Evolutionary conservation across 2,329 filamentous ascomycete genomes (phyloP), one percentile per base, ranked within the genome.

Genomic region (Microsporum canis): DNA sequence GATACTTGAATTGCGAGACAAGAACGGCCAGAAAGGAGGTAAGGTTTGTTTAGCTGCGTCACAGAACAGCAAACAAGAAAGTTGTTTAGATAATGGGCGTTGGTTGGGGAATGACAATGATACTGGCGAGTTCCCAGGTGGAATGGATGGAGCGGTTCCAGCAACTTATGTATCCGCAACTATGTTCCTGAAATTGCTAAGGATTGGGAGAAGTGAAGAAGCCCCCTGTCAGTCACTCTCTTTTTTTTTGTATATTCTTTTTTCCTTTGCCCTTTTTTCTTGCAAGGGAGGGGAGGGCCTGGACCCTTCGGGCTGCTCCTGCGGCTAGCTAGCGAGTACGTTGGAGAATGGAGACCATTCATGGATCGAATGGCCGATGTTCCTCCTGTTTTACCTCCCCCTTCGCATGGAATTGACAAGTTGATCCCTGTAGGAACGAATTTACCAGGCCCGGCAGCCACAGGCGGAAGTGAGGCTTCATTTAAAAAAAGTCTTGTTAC

Each of bases 111-210:
- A 36, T 31, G 27, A n/a, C 49, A n/a, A 53, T 29, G 23, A 29
- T 31, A 29, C 29, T 27, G 51, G 33, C n/a, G 45, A 51, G 45
- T 10, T 12, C 27, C 17, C 45, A n/a, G 31, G 31, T 17, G 49
- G 49, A 17, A 34, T 34, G 29, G 33, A 55, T 36, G 51, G 51
- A 55, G 51, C 51, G 51, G 51, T 36, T 55, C 51, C 51, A 55
- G 51, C 51, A 55, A 51, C 31, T 55, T 55, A 55, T 36, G 33
- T 55, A 55, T 36, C 31, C 33, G 51, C 29, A 55, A 36, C 51
- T 55, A 55, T 55, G 51, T 55, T 55, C 51, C 51, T 55, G 51
- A 55, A 55, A 55, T 55, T 55, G 31, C 23, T 55, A 33, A 29
- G 10, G 7, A 36, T 29, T n/a, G 10, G 33, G 51, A n/a, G 17